phyloP scores from a whole-genome alignment of 495 filamentous ascomycete genomes.

The Penicillium cosmopolitanum region DNA sequence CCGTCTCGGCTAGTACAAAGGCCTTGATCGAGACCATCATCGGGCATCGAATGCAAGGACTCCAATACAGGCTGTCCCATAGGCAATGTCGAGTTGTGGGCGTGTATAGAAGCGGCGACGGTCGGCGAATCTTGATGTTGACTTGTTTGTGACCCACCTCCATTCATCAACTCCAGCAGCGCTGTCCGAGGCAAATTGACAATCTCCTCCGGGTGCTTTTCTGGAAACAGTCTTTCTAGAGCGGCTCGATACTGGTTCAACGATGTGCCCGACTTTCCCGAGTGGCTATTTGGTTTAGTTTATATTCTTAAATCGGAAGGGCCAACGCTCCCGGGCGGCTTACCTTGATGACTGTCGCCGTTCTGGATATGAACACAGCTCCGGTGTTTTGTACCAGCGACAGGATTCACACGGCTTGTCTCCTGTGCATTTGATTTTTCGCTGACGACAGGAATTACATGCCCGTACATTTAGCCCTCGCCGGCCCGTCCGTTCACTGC shows the following conservation, averaged over 20 bases:
- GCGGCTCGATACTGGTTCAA: slow-evolving; percentile 13
- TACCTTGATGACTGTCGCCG: slow-evolving; percentile 17
- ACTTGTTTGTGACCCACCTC: slow-evolving; percentile 5
- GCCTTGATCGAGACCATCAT: slow-evolving; percentile 14
- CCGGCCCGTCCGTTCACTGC: slow-evolving; percentile 11
- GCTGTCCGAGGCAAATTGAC: slow-evolving; percentile 23
- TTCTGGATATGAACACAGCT: slow-evolving; percentile 19
- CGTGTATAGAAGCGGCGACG: slow-evolving; percentile 13
- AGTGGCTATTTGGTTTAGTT: slow-evolving; percentile 16
- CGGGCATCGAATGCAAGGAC: slow-evolving; percentile 25
- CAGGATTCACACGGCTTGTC: slow-evolving; percentile 33
- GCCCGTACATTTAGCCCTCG: slow-evolving; percentile 15
- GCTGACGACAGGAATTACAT: slow-evolving; percentile 27
- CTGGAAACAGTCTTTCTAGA: slow-evolving; percentile 24
- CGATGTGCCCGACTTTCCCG: slow-evolving; percentile 5
- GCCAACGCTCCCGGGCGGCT: slow-evolving; percentile 2
- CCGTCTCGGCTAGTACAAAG: slow-evolving; percentile 8
- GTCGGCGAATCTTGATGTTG: slow-evolving; percentile 16
- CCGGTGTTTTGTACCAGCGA: slow-evolving; percentile 29
- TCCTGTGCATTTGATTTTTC: slow-evolving; percentile 32
- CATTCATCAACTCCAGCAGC: slow-evolving; percentile 19
- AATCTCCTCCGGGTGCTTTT: slow-evolving; percentile 19
- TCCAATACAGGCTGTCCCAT: slow-evolving; percentile 19
- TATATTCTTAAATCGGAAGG: not conserved
- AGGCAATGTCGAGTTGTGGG: slow-evolving; percentile 16